These are phyloP conservation scores for Pseudogymnoascus sp. DNA, from an alignment of 2,329 filamentous ascomycete genomes.

Conservation along the genomic window DNA sequence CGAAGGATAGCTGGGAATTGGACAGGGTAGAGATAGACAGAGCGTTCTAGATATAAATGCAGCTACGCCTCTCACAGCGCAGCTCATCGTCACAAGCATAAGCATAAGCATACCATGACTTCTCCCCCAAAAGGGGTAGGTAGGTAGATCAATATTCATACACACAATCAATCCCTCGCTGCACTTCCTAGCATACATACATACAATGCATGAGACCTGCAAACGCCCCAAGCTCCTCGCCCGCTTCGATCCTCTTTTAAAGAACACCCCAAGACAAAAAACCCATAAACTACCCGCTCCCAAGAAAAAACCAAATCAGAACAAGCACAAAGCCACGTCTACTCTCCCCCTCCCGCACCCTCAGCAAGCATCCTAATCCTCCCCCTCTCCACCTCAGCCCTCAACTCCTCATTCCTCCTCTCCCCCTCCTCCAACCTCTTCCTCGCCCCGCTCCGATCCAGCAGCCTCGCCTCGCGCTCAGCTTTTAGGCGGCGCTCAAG, in stretches of 20 bases:
- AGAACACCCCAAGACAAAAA: neutral
- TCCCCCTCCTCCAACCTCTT: conserved; percentile 71
- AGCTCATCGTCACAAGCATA: neutral
- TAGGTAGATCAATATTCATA: neutral
- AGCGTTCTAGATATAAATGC: too few relatives aligned
- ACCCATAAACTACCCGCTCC: conserved; percentile 31
- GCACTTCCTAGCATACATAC: neutral
- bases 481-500: conserved; percentile 82
- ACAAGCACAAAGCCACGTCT: conserved; percentile 36
- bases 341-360: neutral
- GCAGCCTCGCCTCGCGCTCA: conserved; percentile 75
- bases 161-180: neutral
- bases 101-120: neutral
- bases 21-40: too few relatives aligned
- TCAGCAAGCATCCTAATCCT: conserved; percentile 16
- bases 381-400: conserved; percentile 46
- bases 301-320: conserved; percentile 29
- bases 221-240: neutral
- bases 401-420: conserved; percentile 63
- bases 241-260: neutral
- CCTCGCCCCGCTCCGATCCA: conserved; percentile 76
- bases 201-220: too few relatives aligned
- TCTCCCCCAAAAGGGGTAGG: neutral
- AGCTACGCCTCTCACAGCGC: too few relatives aligned
- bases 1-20: too few relatives aligned